A percentile compares a stretch with the other conserved stretches of the same genome.
phyloP scores from a whole-genome alignment of 2,329 filamentous ascomycete genomes.

The Trichoderma cornu-damae region DNA sequence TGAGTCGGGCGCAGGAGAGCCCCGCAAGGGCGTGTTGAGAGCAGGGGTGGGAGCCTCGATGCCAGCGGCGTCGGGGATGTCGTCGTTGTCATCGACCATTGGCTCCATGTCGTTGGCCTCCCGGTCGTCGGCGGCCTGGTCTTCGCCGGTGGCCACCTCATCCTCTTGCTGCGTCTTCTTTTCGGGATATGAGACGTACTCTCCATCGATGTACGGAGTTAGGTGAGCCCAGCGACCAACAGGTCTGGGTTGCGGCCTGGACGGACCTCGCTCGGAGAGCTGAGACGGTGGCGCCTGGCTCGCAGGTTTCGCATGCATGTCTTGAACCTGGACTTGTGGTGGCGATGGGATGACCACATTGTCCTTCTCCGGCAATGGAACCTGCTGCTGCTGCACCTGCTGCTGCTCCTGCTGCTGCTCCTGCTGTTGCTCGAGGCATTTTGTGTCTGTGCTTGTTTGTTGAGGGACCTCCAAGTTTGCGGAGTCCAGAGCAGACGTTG shows the following conservation, averaged over 20 bases:
- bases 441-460: not conserved
- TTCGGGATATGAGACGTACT: conserved; percentile 38
- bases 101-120: conserved; percentile 22
- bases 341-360: not conserved
- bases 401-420: too few species aligned
- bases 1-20: conserved; percentile 38
- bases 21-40: conserved; percentile 36
- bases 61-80: conserved; percentile 28
- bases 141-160: conserved; percentile 28
- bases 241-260: conserved; percentile 30
- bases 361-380: not conserved
- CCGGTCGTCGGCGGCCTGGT: conserved; percentile 30
- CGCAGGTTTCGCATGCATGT: not conserved
- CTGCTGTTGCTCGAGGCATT: conserved; percentile 3
- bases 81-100: conserved; percentile 27
- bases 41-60: conserved; percentile 35
- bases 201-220: conserved; percentile 38
- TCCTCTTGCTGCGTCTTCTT: conserved; percentile 32
- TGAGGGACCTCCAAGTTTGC: not conserved
- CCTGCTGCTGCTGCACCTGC: too few species aligned
- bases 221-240: conserved; percentile 36
- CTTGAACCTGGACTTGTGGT: not conserved
- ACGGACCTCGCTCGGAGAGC: conserved; percentile 11
- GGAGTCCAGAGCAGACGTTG: conserved; percentile 2
- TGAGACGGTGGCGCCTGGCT: not conserved